Conservation (phyloP, 108 stramenopile genomes). For the Nitzschia putrida region DNA sequence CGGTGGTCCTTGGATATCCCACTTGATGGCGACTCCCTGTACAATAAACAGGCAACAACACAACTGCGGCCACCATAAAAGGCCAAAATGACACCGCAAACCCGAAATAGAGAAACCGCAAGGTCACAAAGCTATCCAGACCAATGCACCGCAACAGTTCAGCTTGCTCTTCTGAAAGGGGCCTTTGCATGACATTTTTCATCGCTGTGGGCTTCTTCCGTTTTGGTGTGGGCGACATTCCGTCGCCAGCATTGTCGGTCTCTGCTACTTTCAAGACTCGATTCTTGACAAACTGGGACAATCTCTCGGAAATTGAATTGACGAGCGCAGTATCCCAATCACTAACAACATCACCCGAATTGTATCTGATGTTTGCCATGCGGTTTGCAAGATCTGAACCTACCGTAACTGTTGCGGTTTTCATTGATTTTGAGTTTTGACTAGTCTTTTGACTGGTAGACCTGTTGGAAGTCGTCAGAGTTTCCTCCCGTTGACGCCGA, state of each 20-base stretch:
- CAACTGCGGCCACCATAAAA: conserved; percentile 44
- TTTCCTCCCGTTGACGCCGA: no score
- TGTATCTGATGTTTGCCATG: background rate
- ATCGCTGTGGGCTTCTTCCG: background rate
- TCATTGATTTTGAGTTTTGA: background rate
- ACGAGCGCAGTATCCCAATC: background rate
- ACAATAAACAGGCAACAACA: conserved; percentile 3
- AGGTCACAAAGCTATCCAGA: conserved; percentile 59
- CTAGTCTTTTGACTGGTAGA: no score
- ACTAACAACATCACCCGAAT: background rate
- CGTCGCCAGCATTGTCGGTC: background rate
- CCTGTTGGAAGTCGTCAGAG: no score
- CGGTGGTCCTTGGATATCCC: background rate
- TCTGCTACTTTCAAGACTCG: background rate
- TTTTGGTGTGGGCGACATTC: background rate
- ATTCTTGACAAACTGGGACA: background rate
- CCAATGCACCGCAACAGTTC: conserved; percentile 65
- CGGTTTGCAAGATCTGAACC: background rate
- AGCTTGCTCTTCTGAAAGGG: conserved; percentile 22
- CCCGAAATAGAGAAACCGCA: conserved; percentile 59
- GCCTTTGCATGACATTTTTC: conserved; percentile 11
- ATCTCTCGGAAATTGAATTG: background rate
- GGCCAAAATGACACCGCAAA: conserved; percentile 67
- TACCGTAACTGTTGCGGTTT: background rate
- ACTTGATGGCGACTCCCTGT: background rate